Evolutionary conservation across 2,329 filamentous ascomycete genomes (phyloP).

Genomic region (Botrytis aclada): DNA sequence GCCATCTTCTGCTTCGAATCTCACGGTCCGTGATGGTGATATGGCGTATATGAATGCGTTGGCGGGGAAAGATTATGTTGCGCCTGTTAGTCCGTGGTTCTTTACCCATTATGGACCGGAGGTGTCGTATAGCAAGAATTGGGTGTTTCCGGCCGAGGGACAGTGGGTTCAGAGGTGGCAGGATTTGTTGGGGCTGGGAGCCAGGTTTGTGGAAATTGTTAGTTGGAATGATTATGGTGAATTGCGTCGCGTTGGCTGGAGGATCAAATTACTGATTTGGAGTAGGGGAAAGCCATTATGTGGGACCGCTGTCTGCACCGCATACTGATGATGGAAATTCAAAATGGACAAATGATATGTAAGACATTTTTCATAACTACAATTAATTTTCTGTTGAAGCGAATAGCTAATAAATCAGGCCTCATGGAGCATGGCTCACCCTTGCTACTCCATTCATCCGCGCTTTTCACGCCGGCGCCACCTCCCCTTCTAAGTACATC

Average conservation of each 20-base stretch:
- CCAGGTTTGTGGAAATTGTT: slow-evolving; percentile 11
- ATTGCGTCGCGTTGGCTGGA: neutral
- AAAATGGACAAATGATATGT: slow-evolving; percentile 20
- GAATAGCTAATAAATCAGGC: neutral
- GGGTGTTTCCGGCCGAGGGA: slow-evolving; percentile 12
- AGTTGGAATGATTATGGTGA: slow-evolving; percentile 20
- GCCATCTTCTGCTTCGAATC: neutral
- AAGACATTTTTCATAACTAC: neutral
- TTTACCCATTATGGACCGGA: slow-evolving; percentile 15
- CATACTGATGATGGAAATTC: slow-evolving; percentile 18
- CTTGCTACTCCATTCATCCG: slow-evolving; percentile 13
- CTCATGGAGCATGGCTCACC: slow-evolving; percentile 11
- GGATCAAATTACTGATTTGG: neutral
- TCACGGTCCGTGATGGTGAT: slow-evolving; percentile 7
- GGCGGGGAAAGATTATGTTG: slow-evolving; percentile 1
- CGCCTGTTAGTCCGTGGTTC: slow-evolving; percentile 16
- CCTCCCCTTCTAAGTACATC: neutral
- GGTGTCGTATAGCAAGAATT: slow-evolving; percentile 19
- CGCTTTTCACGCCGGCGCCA: neutral
- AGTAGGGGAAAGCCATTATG: slow-evolving; percentile 17
- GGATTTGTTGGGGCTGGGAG: neutral
- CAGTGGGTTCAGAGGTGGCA: slow-evolving; percentile 12
- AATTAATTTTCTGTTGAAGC: neutral
- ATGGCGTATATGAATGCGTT: neutral
- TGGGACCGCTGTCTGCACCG: slow-evolving; percentile 7